These are phyloP conservation scores for Neurospora discreta DNA, from an alignment of 495 filamentous ascomycete genomes.

Conservation along the genomic window DNA sequence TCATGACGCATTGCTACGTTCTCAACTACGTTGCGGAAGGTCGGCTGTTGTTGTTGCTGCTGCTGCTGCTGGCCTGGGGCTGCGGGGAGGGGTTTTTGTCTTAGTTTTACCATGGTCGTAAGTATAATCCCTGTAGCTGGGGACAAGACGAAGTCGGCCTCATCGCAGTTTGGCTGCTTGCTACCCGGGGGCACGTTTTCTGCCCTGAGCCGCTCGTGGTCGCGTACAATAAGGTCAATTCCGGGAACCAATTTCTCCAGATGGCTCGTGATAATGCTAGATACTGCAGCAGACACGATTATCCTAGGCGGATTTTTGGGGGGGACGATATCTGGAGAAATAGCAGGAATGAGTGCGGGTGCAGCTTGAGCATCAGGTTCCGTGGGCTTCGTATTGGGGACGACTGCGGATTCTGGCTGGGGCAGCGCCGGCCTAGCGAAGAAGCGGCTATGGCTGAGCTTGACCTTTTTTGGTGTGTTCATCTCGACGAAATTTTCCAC, in stretches of 20 bases:
- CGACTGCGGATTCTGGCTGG: neutral
- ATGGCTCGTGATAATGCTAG: slow-evolving; percentile 32
- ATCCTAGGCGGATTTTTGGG: slow-evolving; percentile 24
- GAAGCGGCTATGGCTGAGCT: slow-evolving; percentile 14
- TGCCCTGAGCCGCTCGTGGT: slow-evolving; percentile 36
- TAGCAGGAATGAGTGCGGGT: slow-evolving; percentile 10
- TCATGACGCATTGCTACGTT: slow-evolving; percentile 53
- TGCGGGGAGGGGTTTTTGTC: slow-evolving; percentile 60
- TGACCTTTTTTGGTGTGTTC: slow-evolving; percentile 22
- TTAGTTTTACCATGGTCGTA: slow-evolving; percentile 62
- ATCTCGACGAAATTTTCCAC: slow-evolving; percentile 37
- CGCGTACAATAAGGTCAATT: slow-evolving; percentile 48
- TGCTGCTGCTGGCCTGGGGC: slow-evolving; percentile 18
- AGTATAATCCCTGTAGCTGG: slow-evolving; percentile 57
- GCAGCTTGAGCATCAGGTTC: neutral
- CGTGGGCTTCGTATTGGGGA: neutral
- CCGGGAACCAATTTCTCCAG: slow-evolving; percentile 41
- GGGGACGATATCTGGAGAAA: slow-evolving; percentile 9
- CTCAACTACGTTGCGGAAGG: slow-evolving; percentile 47
- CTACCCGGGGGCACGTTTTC: slow-evolving; percentile 18
- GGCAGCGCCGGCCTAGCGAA: neutral
- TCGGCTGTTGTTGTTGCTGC: slow-evolving; percentile 20
- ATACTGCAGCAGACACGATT: slow-evolving; percentile 38
- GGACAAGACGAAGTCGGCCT: slow-evolving; percentile 70
- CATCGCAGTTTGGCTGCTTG: slow-evolving; percentile 32